Percentiles rank a stretch among this genome's conserved stretches.
Conservation (phyloP, 352 stramenopile species). For the Thalassiosira hispida region DNA sequence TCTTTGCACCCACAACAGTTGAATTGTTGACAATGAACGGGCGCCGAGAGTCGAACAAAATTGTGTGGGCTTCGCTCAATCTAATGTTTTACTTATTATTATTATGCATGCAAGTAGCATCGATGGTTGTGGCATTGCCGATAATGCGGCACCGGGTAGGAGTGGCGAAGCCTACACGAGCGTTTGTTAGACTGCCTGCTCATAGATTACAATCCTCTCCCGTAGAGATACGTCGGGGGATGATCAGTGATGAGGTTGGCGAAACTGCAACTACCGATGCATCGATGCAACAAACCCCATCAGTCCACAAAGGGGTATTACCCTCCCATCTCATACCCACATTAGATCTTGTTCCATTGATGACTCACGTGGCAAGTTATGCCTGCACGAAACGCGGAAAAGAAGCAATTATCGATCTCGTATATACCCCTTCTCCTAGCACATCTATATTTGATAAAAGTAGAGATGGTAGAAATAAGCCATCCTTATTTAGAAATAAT, state of each 20-base stretch:
- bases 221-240: no score
- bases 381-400: constrained; percentile 49
- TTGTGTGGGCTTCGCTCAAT: no score
- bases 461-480: not conserved
- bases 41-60: no score
- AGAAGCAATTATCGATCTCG: constrained; percentile 34
- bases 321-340: constrained; percentile 26
- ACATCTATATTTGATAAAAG: not conserved
- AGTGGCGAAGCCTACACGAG: no score
- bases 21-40: no score
- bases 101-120: no score
- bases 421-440: not conserved
- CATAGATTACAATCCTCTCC: no score
- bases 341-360: constrained; percentile 43
- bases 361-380: constrained; percentile 34
- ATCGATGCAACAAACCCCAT: not conserved
- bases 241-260: not conserved
- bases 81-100: no score
- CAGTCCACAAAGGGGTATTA: not conserved
- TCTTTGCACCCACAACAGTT: no score
- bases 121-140: no score
- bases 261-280: not conserved
- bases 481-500: constrained; percentile 28
- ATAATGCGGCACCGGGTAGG: no score
- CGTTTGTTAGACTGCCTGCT: no score